Base-by-base conservation (phyloP, 768 basidiomycete species). In the Leucogyrophana mollusca region DNA sequence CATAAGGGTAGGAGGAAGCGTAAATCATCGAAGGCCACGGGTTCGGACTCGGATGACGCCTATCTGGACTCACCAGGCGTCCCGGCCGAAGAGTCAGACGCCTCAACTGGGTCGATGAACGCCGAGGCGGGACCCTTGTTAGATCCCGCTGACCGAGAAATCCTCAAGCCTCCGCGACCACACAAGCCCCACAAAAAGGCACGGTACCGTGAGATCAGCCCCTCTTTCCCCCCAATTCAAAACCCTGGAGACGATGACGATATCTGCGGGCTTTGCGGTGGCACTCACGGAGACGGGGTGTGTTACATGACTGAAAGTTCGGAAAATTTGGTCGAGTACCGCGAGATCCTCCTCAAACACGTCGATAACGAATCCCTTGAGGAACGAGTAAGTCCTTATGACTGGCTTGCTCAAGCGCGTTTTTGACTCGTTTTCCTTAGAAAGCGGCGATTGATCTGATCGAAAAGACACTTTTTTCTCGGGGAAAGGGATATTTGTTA, bases 221-320 rank as follows among this genome's bases (percentile, higher is more conserved):
- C 44, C 17, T 33, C 30, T 32, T 37, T 48, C 42, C 13, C 45
- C 18, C 35, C 34, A n/a, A n/a, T 4, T 37, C 56, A 49, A n/a
- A 27, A 38, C 13, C 49, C 18, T 35, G 24, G 20, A n/a, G 53
- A 54, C 34, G 53, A 53, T 34, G 20, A 47, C 36, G 52, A 46
- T 36, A 27, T 46, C 16, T 91, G 89, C 58, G 80, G 83, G 9
- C 67, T 92, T 16, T 92, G 89, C 61, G 79, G 77, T 30, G 54
- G 50, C 14, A 53, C 47, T 9, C 86, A 89, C 55, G 76, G 69
- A 13, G 63, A 65, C 38, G 73, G 73, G 22, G 53, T 56, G 9
- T 91, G 89, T 57, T 58, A 58, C 18, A 87, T 91, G 88, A 79
- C 78, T 6, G 74, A 82, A 18, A 72, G 67, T 40, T 79, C 85